These are phyloP conservation scores for Amniculicola lignicola DNA, from an alignment of 495 filamentous ascomycete genomes.

Conservation along the genomic window DNA sequence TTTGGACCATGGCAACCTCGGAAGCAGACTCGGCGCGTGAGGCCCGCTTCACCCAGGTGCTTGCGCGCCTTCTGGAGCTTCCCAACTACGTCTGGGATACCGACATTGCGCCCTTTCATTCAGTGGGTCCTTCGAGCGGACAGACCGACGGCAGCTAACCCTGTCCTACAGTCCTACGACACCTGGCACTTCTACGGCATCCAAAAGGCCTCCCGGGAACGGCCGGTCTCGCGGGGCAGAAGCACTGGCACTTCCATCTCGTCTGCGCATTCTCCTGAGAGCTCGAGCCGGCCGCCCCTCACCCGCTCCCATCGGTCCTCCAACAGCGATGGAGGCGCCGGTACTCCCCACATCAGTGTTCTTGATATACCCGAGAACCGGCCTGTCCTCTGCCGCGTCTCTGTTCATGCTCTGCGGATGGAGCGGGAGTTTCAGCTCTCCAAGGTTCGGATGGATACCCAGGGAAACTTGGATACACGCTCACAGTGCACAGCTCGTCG, in stretches of 20 bases:
- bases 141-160: neutral
- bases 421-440: conserved; percentile 82
- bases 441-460: too few species aligned
- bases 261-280: conserved; percentile 23
- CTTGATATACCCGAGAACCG: conserved; percentile 10
- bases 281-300: conserved; percentile 19
- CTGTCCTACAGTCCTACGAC: conserved; percentile 35
- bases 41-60: conserved; percentile 22
- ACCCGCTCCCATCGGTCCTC: conserved; percentile 24
- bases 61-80: conserved; percentile 30
- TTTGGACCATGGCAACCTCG: conserved; percentile 13
- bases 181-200: conserved; percentile 44
- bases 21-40: conserved; percentile 1
- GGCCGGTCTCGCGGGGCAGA: conserved; percentile 19
- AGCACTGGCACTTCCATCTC: conserved; percentile 2
- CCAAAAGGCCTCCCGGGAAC: conserved; percentile 23
- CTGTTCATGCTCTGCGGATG: conserved; percentile 71
- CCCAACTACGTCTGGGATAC: conserved; percentile 34
- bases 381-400: conserved; percentile 71
- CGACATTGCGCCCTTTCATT: conserved; percentile 33
- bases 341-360: neutral
- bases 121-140: conserved; percentile 4
- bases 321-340: conserved; percentile 27
- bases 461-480: too few species aligned
- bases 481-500: conserved; percentile 46